These are phyloP conservation scores for Hyphodiscus hymeniophilus DNA, from an alignment of 495 filamentous ascomycete genomes.

Conservation along the genomic window DNA sequence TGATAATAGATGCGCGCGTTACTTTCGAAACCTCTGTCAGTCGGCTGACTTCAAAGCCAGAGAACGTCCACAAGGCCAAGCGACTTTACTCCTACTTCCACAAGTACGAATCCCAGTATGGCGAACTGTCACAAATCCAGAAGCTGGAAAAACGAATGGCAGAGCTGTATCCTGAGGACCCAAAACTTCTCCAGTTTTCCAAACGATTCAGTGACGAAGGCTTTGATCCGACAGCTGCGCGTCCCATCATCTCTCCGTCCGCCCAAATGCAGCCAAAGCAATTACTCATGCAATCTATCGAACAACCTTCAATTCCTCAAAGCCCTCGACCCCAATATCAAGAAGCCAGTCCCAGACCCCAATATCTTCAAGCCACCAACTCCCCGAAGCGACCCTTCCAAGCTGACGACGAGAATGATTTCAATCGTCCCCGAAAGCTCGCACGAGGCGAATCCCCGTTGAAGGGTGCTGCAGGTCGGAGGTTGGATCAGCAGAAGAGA, in stretches of 20 bases:
- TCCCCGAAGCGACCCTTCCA: slow-evolving; percentile 70
- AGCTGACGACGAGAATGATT: slow-evolving; percentile 20
- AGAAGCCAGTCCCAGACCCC: slow-evolving; percentile 39
- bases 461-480: slow-evolving; percentile 73
- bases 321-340: slow-evolving; percentile 37
- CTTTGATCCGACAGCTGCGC: slow-evolving; percentile 71
- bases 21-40: slow-evolving; percentile 90
- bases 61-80: slow-evolving; percentile 66
- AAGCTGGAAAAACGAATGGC: slow-evolving; percentile 89
- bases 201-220: slow-evolving; percentile 58
- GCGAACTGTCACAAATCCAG: slow-evolving; percentile 78
- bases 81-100: slow-evolving; percentile 84
- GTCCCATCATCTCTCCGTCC: slow-evolving; percentile 72
- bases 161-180: slow-evolving; percentile 84
- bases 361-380: slow-evolving; percentile 45
- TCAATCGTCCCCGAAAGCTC: slow-evolving; percentile 67
- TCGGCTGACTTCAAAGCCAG: slow-evolving; percentile 63
- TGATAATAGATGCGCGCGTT: slow-evolving; percentile 68
- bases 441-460: slow-evolving; percentile 77
- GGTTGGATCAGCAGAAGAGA: slow-evolving; percentile 71
- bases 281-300: slow-evolving; percentile 39
- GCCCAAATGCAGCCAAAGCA: slow-evolving; percentile 63
- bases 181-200: slow-evolving; percentile 63
- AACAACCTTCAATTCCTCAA: slow-evolving; percentile 40
- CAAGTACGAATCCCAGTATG: slow-evolving; percentile 88